Conservation (phyloP, 257 asterid genomes). For the Cynanchum wilfordii region DNA sequence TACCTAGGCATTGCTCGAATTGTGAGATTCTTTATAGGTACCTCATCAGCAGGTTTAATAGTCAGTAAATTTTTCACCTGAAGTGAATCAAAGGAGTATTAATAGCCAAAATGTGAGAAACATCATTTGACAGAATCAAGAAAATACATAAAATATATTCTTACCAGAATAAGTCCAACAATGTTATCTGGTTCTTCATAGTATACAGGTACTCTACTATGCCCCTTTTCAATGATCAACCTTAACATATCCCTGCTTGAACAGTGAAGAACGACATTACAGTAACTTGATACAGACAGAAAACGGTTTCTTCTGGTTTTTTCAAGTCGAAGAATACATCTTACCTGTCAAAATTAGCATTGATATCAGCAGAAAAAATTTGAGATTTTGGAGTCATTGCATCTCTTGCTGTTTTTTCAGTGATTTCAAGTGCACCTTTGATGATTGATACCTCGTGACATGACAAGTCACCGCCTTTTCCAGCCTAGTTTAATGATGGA, state of each 20-base stretch:
- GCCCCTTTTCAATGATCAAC: slow-evolving; percentile 67
- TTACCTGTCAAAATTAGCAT: slow-evolving; percentile 62
- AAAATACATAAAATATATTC: background rate
- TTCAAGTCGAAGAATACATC: background rate
- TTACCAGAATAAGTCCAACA: slow-evolving; percentile 77
- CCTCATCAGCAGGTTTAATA: slow-evolving; percentile 42
- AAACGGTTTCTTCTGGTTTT: background rate
- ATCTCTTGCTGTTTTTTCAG: slow-evolving; percentile 65
- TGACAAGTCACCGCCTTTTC: slow-evolving; percentile 70
- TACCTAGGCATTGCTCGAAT: slow-evolving; percentile 74
- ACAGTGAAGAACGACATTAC: background rate
- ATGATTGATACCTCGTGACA: slow-evolving; percentile 65
- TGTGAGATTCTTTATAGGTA: slow-evolving; percentile 46
- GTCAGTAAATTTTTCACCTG: slow-evolving; percentile 73
- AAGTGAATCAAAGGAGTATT: background rate
- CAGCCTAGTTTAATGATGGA: slow-evolving; percentile 37
- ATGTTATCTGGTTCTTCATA: slow-evolving; percentile 55
- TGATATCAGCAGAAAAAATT: slow-evolving; percentile 57
- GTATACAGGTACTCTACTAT: slow-evolving; percentile 74
- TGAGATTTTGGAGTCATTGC: slow-evolving; percentile 65
- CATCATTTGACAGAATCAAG: background rate
- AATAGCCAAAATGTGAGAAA: background rate
- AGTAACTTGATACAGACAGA: background rate
- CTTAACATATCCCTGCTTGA: slow-evolving; percentile 48
- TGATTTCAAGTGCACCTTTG: slow-evolving; percentile 70